phyloP scores from a whole-genome alignment of 805 yeast species.

The Starmerella sirachaensis region DNA sequence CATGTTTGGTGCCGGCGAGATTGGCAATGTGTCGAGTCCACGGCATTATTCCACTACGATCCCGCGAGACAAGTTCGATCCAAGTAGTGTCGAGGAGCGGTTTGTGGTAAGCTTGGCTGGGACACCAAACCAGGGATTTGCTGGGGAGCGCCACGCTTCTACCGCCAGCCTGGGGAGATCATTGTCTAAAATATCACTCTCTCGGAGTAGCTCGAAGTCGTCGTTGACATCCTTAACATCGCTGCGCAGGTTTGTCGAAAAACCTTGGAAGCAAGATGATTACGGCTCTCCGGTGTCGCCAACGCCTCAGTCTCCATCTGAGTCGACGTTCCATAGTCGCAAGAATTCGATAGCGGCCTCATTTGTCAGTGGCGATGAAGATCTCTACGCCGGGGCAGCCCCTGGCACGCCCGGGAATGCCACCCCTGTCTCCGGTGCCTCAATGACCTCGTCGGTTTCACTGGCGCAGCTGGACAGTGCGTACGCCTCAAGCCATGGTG shows the following conservation, averaged over 20 bases:
- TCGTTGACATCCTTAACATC: slow-evolving; percentile 31
- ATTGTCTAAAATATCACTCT: slow-evolving; percentile 17
- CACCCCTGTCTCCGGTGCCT: no score
- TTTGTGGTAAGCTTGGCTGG: slow-evolving; percentile 74
- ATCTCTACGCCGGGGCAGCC: slow-evolving; percentile 9
- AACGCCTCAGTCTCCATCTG: slow-evolving; percentile 4
- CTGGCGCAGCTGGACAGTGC: slow-evolving; percentile 12
- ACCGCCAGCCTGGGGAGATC: slow-evolving; percentile 23
- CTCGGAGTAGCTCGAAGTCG: slow-evolving; percentile 26
- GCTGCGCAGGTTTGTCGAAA: slow-evolving; percentile 38
- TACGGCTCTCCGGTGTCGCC: slow-evolving; percentile 17
- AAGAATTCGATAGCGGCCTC: slow-evolving; percentile 25
- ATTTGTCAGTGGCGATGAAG: slow-evolving; percentile 24
- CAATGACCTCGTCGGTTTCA: no score
- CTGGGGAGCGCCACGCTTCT: slow-evolving; percentile 4
- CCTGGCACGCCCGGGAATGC: slow-evolving; percentile 4
- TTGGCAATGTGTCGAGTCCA: slow-evolving; percentile 24
- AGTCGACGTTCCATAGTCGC: slow-evolving; percentile 18
- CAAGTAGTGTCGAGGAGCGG: slow-evolving; percentile 52
- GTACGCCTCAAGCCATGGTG: slow-evolving; percentile 8
- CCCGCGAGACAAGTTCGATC: slow-evolving; percentile 15
- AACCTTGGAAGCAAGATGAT: slow-evolving; percentile 28
- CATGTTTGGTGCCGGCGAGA: slow-evolving; percentile 25
- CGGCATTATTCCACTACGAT: slow-evolving; percentile 22
- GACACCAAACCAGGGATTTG: slow-evolving; percentile 28